Evolutionary conservation across 129 eudicot species (phyloP).

Genomic region (Silybum marianum): DNA sequence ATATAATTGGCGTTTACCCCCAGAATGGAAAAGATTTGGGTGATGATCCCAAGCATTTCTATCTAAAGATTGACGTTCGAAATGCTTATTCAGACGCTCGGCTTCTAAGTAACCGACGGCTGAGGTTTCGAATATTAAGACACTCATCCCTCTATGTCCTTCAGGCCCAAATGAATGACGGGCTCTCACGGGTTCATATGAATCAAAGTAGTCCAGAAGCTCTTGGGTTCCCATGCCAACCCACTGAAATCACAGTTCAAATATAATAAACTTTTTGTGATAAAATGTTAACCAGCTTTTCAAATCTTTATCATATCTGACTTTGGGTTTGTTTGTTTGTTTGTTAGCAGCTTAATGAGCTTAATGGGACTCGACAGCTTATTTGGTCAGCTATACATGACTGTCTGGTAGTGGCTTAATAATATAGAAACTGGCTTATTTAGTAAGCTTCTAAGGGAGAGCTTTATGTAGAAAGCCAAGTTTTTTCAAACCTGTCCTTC

Average conservation of each 20-base stretch:
- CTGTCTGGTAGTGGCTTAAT: too few species aligned
- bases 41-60: slow-evolving; percentile 62
- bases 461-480: too few species aligned
- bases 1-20: slow-evolving; percentile 68
- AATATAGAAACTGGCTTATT: too few species aligned
- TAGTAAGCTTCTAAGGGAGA: too few species aligned
- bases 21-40: slow-evolving; percentile 36
- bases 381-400: too few species aligned
- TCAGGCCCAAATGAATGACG: slow-evolving; percentile 86
- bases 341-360: too few species aligned
- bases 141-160: slow-evolving; percentile 91
- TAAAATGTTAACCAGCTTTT: too few species aligned
- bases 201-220: slow-evolving; percentile 70
- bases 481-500: too few species aligned
- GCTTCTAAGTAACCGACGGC: slow-evolving; percentile 81
- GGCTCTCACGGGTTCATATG: slow-evolving; percentile 63
- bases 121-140: slow-evolving; percentile 74
- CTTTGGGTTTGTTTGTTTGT: too few species aligned
- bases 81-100: slow-evolving; percentile 72
- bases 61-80: slow-evolving; percentile 48
- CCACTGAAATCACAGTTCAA: slow-evolving; percentile 58
- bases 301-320: too few species aligned
- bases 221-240: slow-evolving; percentile 90
- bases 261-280: background rate
- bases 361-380: too few species aligned